These are phyloP conservation scores for Saturnispora sekii DNA, from an alignment of 805 yeast genomes.

Conservation along the genomic window DNA sequence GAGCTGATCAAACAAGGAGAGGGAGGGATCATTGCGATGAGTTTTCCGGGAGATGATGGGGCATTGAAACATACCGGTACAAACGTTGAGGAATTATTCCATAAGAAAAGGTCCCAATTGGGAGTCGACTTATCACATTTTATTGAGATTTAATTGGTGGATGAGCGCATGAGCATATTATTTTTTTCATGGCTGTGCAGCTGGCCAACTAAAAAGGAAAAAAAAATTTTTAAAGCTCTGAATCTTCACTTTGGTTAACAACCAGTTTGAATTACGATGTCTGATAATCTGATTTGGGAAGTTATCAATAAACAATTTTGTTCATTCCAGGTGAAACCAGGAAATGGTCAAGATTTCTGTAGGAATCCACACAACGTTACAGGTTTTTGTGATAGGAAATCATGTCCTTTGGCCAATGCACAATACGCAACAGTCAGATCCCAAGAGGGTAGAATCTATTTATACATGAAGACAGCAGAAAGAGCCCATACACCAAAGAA, in stretches of 20 bases:
- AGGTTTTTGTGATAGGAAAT: conserved; percentile 86
- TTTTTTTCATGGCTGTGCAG: too few relatives aligned
- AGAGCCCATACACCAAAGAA: conserved; percentile 93
- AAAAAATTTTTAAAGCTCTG: conserved; percentile 1
- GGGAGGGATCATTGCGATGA: conserved; percentile 39
- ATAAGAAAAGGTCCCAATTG: background rate
- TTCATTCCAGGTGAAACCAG: conserved; percentile 66
- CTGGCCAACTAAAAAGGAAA: background rate
- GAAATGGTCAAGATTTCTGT: conserved; percentile 86
- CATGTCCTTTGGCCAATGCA: conserved; percentile 95
- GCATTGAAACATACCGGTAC: too few relatives aligned
- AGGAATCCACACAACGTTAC: conserved; percentile 93
- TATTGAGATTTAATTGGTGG: too few relatives aligned
- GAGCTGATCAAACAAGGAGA: conserved; percentile 48
- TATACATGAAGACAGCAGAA: conserved; percentile 96
- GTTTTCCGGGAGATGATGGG: conserved; percentile 46
- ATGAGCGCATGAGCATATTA: too few relatives aligned
- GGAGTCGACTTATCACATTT: background rate
- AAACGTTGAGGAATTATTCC: conserved; percentile 8
- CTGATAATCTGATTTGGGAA: conserved; percentile 79
- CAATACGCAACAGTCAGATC: conserved; percentile 81
- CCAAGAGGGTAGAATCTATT: conserved; percentile 66
- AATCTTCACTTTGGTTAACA: background rate
- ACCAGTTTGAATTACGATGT: conserved; percentile 6
- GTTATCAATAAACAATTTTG: conserved; percentile 93